Percentiles rank a stretch among this genome's conserved stretches.
These are phyloP conservation scores for Ocimum tenuiflorum DNA, from an alignment of 257 asterid genomes.

Conservation along the genomic window DNA sequence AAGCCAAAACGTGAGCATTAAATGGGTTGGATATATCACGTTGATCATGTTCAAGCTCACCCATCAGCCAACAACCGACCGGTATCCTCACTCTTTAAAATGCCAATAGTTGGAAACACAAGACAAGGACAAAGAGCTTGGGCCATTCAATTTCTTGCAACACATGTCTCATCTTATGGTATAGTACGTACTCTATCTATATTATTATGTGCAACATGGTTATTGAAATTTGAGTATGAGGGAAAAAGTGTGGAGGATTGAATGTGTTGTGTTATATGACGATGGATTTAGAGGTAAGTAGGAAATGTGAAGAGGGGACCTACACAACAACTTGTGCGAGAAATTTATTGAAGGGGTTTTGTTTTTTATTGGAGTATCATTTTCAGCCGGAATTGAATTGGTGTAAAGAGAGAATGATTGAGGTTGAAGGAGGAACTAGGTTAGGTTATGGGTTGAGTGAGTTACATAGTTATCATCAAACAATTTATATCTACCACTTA, in stretches of 20 bases:
- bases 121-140: not conserved
- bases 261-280: not conserved
- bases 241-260: not conserved
- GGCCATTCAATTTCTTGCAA: not conserved
- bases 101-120: conserved; percentile 8
- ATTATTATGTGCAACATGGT: no score
- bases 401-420: conserved; percentile 20
- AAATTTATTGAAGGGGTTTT: conserved; percentile 25
- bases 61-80: conserved; percentile 19
- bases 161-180: no score
- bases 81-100: not conserved
- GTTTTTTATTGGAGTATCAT: conserved; percentile 31
- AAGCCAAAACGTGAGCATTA: no score
- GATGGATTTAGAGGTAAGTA: conserved; percentile 22
- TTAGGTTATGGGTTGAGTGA: not conserved
- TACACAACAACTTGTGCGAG: conserved; percentile 31
- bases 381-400: conserved; percentile 16
- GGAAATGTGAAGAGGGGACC: conserved; percentile 19
- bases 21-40: not conserved
- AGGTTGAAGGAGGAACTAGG: conserved; percentile 9
- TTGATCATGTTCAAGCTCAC: not conserved
- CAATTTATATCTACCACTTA: conserved; percentile 8
- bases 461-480: not conserved
- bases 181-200: no score
- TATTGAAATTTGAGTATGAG: not conserved